Evolutionary conservation across 805 yeast species (phyloP).

Genomic region (Sugiyamaella floridensis): DNA sequence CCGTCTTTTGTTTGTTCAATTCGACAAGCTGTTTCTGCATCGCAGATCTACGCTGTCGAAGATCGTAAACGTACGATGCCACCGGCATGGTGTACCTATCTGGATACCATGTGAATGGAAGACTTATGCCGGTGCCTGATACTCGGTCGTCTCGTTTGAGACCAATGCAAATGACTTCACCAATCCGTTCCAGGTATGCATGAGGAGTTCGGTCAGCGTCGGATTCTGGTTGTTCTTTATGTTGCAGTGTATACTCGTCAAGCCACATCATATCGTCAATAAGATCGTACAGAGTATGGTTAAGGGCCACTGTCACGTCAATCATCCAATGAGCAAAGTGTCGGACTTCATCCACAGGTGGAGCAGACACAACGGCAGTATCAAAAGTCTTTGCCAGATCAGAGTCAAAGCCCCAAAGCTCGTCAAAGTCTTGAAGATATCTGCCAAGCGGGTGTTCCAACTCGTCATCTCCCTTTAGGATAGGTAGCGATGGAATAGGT

Average conservation of each 20-base stretch:
- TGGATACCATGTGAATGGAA: conserved; percentile 19
- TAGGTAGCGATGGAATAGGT: conserved; percentile 1
- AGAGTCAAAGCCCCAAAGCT: conserved; percentile 13
- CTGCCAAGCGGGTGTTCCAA: conserved; percentile 16
- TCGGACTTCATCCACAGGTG: conserved; percentile 6
- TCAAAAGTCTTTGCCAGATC: conserved; percentile 9
- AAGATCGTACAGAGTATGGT: conserved; percentile 15
- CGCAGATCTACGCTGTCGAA: conserved; percentile 6
- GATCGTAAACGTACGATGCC: conserved; percentile 4
- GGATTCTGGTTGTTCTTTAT: neutral
- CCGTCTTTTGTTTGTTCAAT: conserved; percentile 9
- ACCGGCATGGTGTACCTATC: conserved; percentile 16
- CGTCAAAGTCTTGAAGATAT: conserved; percentile 11
- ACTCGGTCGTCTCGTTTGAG: conserved; percentile 23
- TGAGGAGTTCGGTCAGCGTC: conserved; percentile 3
- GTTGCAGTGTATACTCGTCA: neutral
- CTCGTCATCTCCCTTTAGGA: conserved; percentile 7
- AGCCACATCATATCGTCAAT: conserved; percentile 22
- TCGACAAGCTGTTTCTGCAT: conserved; percentile 10
- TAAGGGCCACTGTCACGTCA: conserved; percentile 18
- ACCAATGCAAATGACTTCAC: conserved; percentile 18
- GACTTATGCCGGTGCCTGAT: conserved; percentile 19
- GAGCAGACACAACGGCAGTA: conserved; percentile 10
- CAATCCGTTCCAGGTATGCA: conserved; percentile 17
- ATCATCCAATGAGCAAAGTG: conserved; percentile 12